Evolutionary conservation across 2,329 filamentous ascomycete species (phyloP).

Genomic region (Paramyrothecium roridum): DNA sequence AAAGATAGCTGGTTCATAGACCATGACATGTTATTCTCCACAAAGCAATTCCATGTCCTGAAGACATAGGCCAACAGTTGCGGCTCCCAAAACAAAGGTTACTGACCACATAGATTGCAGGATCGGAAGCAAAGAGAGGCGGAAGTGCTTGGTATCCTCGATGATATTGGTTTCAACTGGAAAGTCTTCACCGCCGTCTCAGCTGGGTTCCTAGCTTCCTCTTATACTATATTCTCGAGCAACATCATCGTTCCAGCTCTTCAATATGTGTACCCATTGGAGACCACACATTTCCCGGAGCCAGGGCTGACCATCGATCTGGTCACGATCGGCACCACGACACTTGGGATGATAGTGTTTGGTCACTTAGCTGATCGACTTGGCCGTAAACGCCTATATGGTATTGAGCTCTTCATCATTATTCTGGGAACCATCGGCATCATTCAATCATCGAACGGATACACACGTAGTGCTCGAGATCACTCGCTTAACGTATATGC

Average conservation of each 20-base stretch:
- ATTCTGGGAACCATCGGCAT: slow-evolving; percentile 17
- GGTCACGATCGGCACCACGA: slow-evolving; percentile 15
- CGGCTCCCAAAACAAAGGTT: neutral
- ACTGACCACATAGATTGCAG: neutral
- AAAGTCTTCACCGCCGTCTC: slow-evolving; percentile 19
- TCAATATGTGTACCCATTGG: slow-evolving; percentile 18
- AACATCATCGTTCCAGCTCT: slow-evolving; percentile 22
- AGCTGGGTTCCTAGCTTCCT: slow-evolving; percentile 23
- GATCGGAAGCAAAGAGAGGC: slow-evolving; percentile 2
- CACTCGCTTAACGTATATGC: slow-evolving; percentile 3
- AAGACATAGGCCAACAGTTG: too few relatives aligned
- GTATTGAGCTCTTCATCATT: slow-evolving; percentile 18
- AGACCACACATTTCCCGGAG: slow-evolving; percentile 2
- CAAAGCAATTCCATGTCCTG: too few relatives aligned
- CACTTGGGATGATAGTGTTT: slow-evolving; percentile 16
- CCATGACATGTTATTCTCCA: too few relatives aligned
- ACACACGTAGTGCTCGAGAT: neutral
- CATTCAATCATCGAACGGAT: slow-evolving; percentile 12
- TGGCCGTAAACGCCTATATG: slow-evolving; percentile 20
- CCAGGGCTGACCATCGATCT: slow-evolving; percentile 14
- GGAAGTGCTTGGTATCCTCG: slow-evolving; percentile 8
- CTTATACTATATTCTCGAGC: slow-evolving; percentile 23
- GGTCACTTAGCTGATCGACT: slow-evolving; percentile 18
- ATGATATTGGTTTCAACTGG: slow-evolving; percentile 19
- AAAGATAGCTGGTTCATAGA: too few relatives aligned